Percentiles rank a stretch among this genome's conserved stretches.
These are phyloP conservation scores for Parathielavia hyrcaniae DNA, from an alignment of 495 filamentous ascomycete species.

Conservation along the genomic window DNA sequence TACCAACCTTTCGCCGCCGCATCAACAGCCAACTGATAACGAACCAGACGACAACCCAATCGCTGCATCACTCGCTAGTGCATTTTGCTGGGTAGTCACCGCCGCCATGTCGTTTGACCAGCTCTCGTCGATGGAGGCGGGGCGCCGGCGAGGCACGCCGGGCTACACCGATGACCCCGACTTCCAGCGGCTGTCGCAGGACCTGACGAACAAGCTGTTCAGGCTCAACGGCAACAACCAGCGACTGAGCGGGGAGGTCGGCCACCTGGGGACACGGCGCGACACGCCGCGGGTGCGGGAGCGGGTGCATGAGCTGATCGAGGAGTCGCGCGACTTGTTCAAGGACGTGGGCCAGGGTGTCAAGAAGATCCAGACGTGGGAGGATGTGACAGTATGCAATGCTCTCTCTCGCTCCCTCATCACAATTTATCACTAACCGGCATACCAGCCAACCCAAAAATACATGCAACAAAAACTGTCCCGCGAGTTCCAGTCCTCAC, in stretches of 20 bases:
- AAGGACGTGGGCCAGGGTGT: slow-evolving; percentile 89
- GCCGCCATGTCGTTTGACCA: slow-evolving; percentile 82
- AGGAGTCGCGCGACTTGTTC: slow-evolving; percentile 79
- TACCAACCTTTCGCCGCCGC: not conserved
- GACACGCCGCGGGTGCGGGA: slow-evolving; percentile 90
- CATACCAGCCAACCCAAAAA: slow-evolving; percentile 66
- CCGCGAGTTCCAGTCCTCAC: slow-evolving; percentile 78
- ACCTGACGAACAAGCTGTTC: slow-evolving; percentile 80
- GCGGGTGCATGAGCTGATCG: slow-evolving; percentile 75
- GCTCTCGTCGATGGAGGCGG: slow-evolving; percentile 71
- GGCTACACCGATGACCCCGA: slow-evolving; percentile 91
- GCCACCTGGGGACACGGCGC: slow-evolving; percentile 76
- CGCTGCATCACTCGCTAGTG: slow-evolving; percentile 9
- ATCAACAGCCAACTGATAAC: not conserved
- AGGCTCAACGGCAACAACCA: slow-evolving; percentile 79
- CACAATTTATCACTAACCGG: not conserved
- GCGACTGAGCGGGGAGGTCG: slow-evolving; percentile 70
- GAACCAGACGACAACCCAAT: too few relatives aligned
- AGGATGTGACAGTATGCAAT: slow-evolving; percentile 73
- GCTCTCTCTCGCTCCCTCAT: not conserved
- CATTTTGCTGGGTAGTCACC: not conserved
- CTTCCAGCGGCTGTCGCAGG: slow-evolving; percentile 73
- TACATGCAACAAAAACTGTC: slow-evolving; percentile 94
- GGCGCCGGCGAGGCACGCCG: slow-evolving; percentile 36
- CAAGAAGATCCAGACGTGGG: slow-evolving; percentile 87